Base-by-base conservation (phyloP, 2,329 filamentous ascomycete species). In the Aspergillus novofumigatus region DNA sequence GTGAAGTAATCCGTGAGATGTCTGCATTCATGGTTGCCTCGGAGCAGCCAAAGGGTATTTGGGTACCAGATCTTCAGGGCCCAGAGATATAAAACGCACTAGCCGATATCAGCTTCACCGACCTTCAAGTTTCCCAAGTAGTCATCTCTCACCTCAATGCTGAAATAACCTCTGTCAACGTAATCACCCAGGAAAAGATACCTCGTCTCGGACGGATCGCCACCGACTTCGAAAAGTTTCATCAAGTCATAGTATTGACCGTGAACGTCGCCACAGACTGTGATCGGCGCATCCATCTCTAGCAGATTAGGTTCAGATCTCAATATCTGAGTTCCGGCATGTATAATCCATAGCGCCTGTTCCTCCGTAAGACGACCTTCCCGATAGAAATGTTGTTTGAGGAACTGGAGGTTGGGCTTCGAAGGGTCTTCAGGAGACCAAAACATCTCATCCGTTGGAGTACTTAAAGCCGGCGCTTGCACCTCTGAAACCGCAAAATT, bases 1-100 rank as follows among this genome's bases (percentile, higher is more conserved):
- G 94, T 99, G 79, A 99, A 99, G 83, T 99, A 99, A 74, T 99
- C 94, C 57, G 94, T 99, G 83, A 99, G 84, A 80, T 99, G 94
- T 70, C 94, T 89, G 77, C 94, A 99, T 79, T 99, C 94, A 79
- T 99, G 94, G 78, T 99, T 99, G 66, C 94, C 94, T 69, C 94
- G 90, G 66, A 99, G 85, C 66, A 99, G 83, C 94, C 94, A 99
- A 56, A 99, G 86, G 21, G 91, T 93, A 77, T 97, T 92, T 54
- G 94, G 94, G 73, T 97, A 99, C 86, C 96, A 96, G 72, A 99
- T 97, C 84, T 99, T 99, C 74, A 99, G 82, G 35, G 89, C 89
- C 94, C 94, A 99, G 26, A 99, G 85, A 76, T 99, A 99, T 51
- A 99, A 83, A 59, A 99, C 94, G 74, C 94, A 99, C 83, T 86